A percentile compares a stretch with the other conserved stretches of the same genome.
These are phyloP conservation scores for Acacia confusa DNA, from an alignment of 306 rosid genomes.

Conservation along the genomic window DNA sequence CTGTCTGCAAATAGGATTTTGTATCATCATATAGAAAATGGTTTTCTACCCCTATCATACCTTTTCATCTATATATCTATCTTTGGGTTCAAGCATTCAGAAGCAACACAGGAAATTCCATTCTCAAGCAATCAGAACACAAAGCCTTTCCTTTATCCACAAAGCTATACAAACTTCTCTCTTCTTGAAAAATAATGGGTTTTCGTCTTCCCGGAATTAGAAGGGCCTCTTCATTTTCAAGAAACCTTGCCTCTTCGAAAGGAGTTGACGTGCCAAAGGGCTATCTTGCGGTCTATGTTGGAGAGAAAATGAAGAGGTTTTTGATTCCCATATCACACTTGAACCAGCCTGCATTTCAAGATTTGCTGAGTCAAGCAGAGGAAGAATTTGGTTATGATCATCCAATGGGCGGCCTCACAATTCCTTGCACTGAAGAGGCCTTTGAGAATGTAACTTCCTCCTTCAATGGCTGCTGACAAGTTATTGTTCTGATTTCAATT, in stretches of 20 bases:
- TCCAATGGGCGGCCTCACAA: slow-evolving; percentile 61
- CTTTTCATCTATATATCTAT: slow-evolving; percentile 32
- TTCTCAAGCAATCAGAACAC: slow-evolving; percentile 2
- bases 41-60: neutral
- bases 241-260: slow-evolving; percentile 25
- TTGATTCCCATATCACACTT: slow-evolving; percentile 47
- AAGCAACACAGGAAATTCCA: neutral
- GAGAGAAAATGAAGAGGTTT: slow-evolving; percentile 44
- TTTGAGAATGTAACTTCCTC: neutral
- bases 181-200: slow-evolving; percentile 25
- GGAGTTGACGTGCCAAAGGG: slow-evolving; percentile 46
- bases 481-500: neutral
- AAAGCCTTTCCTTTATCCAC: neutral
- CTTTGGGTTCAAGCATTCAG: neutral
- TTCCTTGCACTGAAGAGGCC: slow-evolving; percentile 44
- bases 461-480: neutral
- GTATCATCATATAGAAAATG: neutral
- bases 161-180: neutral
- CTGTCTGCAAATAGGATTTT: neutral
- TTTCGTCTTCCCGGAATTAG: slow-evolving; percentile 30
- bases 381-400: slow-evolving; percentile 57
- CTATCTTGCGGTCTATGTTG: slow-evolving; percentile 45
- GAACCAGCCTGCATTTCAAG: slow-evolving; percentile 45
- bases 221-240: slow-evolving; percentile 5
- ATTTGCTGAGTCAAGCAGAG: slow-evolving; percentile 36